Conservation (phyloP, 257 asterid genomes). For the Solanum sejunctum region DNA sequence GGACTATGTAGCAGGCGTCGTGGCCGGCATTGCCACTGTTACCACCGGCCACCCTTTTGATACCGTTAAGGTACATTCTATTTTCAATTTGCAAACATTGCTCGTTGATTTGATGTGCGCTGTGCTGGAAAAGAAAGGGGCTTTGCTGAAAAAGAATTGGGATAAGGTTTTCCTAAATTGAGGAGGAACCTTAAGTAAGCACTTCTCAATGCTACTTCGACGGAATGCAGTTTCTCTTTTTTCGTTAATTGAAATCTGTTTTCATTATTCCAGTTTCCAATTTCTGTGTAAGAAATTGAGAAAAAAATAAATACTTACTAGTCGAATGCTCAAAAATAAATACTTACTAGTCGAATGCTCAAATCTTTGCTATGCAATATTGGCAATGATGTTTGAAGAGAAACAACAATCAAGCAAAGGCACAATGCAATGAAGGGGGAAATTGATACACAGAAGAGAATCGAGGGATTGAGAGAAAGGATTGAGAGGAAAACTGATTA, state of each 20-base stretch:
- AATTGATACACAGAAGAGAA: no score
- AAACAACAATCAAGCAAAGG: no score
- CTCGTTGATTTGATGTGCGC: background rate
- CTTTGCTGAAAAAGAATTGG: background rate
- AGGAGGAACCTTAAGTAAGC: background rate
- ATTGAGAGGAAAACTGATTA: no score
- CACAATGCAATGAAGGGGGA: no score
- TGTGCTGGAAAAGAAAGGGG: background rate
- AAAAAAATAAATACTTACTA: background rate
- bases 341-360: background rate
- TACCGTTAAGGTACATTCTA: constrained; percentile 65
- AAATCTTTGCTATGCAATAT: background rate
- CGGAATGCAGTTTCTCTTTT: background rate
- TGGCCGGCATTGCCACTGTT: constrained; percentile 64
- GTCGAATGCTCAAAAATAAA: background rate
- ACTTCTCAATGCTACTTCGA: background rate
- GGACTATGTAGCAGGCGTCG: constrained; percentile 77
- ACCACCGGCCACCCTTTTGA: constrained; percentile 83
- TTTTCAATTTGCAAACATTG: background rate
- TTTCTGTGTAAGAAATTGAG: background rate
- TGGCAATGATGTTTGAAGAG: background rate
- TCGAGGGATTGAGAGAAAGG: no score
- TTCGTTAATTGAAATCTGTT: background rate
- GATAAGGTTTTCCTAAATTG: background rate
- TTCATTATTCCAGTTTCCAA: background rate